Evolutionary conservation across 148 eudicot genomes (phyloP).

Genomic region (Euryodendron excelsum): DNA sequence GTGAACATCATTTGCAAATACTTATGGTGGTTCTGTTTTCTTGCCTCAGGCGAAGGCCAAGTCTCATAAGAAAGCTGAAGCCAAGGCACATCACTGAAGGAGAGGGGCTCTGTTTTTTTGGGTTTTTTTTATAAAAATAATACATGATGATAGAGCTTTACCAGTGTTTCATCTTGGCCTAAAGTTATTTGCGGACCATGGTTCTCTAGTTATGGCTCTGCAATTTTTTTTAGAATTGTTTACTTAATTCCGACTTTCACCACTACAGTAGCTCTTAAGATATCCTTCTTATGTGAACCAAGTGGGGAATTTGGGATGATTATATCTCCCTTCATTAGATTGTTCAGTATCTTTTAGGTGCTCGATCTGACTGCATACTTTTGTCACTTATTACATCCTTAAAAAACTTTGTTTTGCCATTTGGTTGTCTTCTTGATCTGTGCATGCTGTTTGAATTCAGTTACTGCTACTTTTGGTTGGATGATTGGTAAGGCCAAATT

Average conservation of each 20-base stretch:
- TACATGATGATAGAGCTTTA: neutral
- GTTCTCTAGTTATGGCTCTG: neutral
- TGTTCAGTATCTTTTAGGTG: neutral
- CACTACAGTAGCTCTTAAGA: neutral
- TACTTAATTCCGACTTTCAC: neutral
- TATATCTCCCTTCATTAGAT: neutral
- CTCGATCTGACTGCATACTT: neutral
- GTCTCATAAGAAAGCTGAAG: constrained; percentile 65
- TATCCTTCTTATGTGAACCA: neutral
- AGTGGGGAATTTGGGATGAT: neutral
- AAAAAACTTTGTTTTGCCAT: neutral
- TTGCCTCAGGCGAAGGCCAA: constrained; percentile 64
- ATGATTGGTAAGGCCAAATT: too few species aligned
- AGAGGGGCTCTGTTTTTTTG: neutral
- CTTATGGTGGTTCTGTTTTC: neutral
- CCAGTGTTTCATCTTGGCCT: neutral
- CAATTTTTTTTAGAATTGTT: constrained; percentile 6
- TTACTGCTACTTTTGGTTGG: neutral
- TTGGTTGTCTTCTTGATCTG: neutral
- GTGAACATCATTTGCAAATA: neutral
- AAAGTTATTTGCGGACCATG: constrained; percentile 3
- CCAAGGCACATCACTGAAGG: constrained; percentile 58
- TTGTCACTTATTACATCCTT: neutral
- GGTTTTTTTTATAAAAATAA: constrained; percentile 5
- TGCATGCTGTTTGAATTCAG: neutral